phyloP scores from a whole-genome alignment of 495 filamentous ascomycete genomes.

The Lophiostoma macrostomum region DNA sequence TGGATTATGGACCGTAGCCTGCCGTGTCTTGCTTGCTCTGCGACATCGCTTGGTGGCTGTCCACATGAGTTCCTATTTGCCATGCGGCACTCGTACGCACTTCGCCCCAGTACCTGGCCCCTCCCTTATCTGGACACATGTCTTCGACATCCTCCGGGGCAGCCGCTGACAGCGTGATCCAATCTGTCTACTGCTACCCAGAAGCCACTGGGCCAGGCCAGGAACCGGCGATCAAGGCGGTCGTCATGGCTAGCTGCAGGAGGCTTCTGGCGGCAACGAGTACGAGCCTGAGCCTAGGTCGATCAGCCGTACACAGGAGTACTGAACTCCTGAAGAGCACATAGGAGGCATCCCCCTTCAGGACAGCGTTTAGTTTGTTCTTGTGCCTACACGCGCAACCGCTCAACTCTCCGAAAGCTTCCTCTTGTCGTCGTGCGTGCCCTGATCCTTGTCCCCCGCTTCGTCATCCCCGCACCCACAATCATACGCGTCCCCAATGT shows the following conservation, averaged over 20 bases:
- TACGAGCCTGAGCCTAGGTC: no score
- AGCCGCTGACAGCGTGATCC: slow-evolving; percentile 21
- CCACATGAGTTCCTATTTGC: slow-evolving; percentile 30
- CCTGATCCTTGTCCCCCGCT: slow-evolving; percentile 43
- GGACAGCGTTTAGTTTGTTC: no score
- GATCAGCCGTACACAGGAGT: no score
- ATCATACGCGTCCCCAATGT: slow-evolving; percentile 90
- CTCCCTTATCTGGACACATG: background rate
- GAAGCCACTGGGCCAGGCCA: slow-evolving; percentile 27
- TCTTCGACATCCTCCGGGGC: slow-evolving; percentile 20
- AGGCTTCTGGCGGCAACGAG: no score
- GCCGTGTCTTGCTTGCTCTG: background rate
- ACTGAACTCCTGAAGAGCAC: no score
- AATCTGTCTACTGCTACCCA: slow-evolving; percentile 6
- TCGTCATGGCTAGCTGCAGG: no score
- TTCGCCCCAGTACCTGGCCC: background rate
- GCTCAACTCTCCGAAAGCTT: no score
- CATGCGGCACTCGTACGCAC: slow-evolving; percentile 16
- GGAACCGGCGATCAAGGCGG: no score
- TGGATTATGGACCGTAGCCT: slow-evolving; percentile 1
- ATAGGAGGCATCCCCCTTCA: no score
- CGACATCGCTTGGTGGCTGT: slow-evolving; percentile 22
- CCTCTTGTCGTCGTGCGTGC: slow-evolving; percentile 14
- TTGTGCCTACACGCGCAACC: no score
- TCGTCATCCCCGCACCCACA: slow-evolving; percentile 88